Base-by-base conservation (phyloP, 2,329 filamentous ascomycete genomes). In the Pseudogymnoascus sp. region DNA sequence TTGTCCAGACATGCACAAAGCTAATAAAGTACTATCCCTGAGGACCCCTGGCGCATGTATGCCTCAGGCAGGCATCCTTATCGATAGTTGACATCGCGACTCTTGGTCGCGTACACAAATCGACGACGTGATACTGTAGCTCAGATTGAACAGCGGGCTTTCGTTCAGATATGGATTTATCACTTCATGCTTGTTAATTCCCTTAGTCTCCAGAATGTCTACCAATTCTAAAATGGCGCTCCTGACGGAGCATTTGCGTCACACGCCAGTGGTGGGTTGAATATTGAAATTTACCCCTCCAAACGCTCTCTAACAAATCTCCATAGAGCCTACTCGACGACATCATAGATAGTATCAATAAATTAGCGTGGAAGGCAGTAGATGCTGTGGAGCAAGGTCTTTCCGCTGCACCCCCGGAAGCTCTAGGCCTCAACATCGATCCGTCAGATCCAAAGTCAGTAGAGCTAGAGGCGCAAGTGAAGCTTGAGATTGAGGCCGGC, bases 301-400 rank as follows among this genome's bases (percentile, higher is more conserved):
- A 63, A 64, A 63, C 64, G 63, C 68, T 61, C 50, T 47, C 31
- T 64, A 50, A 36, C 40, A 11, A 17, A 31, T 40, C 26, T 28
- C 47, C 15, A 26, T 71, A 96, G 93, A 90, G 90, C 66, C 85
- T 99, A 44, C 89, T 99, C 72, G 95, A 99, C 84, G 93, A 97
- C 78, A 93, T 97, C 70, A 96, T 97, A 79, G 97, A 97, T 80
- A 90, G 89, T 63, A 87, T 97, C 76, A 99, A 97, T 79, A 90
- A 93, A 72, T 85, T 97, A 71, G 89, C 95, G 71, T 95, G 96
- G 77, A 89, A 89, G 75, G 93, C 91, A 62, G 87, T 96, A 71
- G 90, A 91, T 71, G 91, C 89, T 65, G 87, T 97, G 68, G 95
- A 97, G 76, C 85, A 86, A 63, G 90, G 91, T 1, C 86, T 99